Evolutionary conservation across 768 basidiomycete genomes (phyloP), one percentile per base, ranked within the genome.

Genomic region (Coprinopsis marcescibilis): DNA sequence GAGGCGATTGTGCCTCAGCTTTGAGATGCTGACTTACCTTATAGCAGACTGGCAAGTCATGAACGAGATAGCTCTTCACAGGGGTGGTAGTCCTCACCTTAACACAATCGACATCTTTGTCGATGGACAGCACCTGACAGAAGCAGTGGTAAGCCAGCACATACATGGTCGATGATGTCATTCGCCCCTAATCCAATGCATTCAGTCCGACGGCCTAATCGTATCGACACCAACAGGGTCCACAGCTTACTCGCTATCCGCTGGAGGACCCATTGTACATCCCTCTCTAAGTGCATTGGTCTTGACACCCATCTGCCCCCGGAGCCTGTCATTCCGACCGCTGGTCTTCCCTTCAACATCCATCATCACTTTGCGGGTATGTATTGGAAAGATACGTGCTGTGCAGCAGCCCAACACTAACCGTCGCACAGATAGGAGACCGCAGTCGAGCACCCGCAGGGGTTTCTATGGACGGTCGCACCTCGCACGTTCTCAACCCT

Each of bases 211-310:
- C 56, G 93, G 94, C 29, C 70, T 96, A 49, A 92, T 96, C 46
- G 81, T 97, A 45, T 92, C 92, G 5, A 97, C 94, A 1, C 94
- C 94, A 17, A 97, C 94, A 2, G 94, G 94, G 4, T 96, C 93
- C 17, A 96, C 94, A 2, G 94, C 94, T 13, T 96, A 97, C 65
- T 96, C 93, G 1, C 74, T 97, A 19, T 95, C 92, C 2, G 89
- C 93, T 0, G 94, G 94, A 26, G 94, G 94, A 20, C 94, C 94
- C 3, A 96, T 97, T 54, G 91, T 96, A 0, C 94, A 96, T 52
- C 94, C 94, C 2, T 89, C 89, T 2, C 69, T 94, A 30, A 88
- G 87, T 49, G 89, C 92, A 1, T 75, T 96, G 42, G 86, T 97
- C 12, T 69, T 97, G 33, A 95, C 94, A 1, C 94, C 94, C n/a